Base-by-base conservation (phyloP, 768 basidiomycete species). In the Pulveroboletus sp. region DNA sequence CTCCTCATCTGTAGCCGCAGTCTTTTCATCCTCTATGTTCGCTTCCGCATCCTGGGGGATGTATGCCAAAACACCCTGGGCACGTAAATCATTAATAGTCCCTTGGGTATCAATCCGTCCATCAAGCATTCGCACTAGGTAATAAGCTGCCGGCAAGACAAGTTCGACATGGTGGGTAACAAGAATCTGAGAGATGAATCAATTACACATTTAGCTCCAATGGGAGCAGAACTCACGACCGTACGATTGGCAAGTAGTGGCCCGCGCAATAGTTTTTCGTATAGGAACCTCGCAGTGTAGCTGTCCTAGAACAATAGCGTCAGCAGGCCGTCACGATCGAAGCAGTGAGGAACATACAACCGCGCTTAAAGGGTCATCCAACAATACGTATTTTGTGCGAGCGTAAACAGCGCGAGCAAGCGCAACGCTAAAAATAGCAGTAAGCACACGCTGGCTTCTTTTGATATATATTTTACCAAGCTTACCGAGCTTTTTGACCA, bases 91-190 rank as follows among this genome's bases (percentile, higher is more conserved):
- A 35, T 76, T 73, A 9, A 87, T 71, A 0, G 77, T 78, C 7
- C 90, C 90, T 60, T 88, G 81, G 1, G 78, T 76, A 58, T 90
- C 88, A 42, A 91, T 81, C 12, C 88, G 80, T 3, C 89, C 90
- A 60, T 91, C 89, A 2, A 89, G 73, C 78, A 92, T 84, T 23
- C 87, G 80, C 6, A 91, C 75, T 3, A 92, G 69, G 57, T 90
- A 90, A 56, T 83, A 60, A 0, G 86, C 79, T 0, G 80, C 83
- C 0, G 89, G 84, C 7, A 90, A 77, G 16, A 92, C 83, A 1
- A 94, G 77, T 43, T 91, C 87, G 23, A 92, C 83, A 58, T 92
- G 90, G 53, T 93, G 90, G 0, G 89, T 90, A 32, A 93, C 89
- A 6, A 86, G 72, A 34, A 85, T 70, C 83, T 83, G 50, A 2